Base-by-base conservation (phyloP, 2,329 filamentous ascomycete species). In the Zymoseptoria passerinii region DNA sequence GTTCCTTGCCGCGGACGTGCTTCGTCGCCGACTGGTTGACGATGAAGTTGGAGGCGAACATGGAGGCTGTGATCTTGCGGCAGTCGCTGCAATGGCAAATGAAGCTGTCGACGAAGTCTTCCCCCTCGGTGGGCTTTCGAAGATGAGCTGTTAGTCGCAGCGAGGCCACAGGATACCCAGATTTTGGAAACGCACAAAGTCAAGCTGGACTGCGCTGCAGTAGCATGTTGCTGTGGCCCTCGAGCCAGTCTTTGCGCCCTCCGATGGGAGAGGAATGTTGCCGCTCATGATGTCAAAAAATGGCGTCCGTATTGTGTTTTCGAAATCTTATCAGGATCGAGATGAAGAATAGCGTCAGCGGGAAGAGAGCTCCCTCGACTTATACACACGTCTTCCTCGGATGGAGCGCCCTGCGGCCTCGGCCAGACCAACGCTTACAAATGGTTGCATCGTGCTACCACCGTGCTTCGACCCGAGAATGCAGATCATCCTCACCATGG, bases 1-100 rank as follows among this genome's bases (percentile, higher is more conserved):
- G 78, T 0, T 81, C 78, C 3, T 72, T 70, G 8, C 83, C 83
- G 10, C 82, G 80, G 0, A 81, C 8, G 63, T 83, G 77, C 52
- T 68, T 75, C 0, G 84, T 63, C 58, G 78, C 58, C 0, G 67
- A 65, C 66, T 82, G 75, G 9, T 66, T 61, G 48, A 84, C 69
- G 58, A 75, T 75, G 66, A 86, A 83, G 71, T 83, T 84, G 55
- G 81, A 79, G 2, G 81, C 79, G 70, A 83, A 84, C 79, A 84
- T 83, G 5, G 82, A 83, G 0, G 82, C 81, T 0, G 81, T 85
- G 60, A 86, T 75, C 65, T 85, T 85, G 66, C 75, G 81, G 70
- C 81, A 84, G 70, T 86, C 82, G 20, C 71, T 68, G 68, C 83
- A 86, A 73, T 86, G 76, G 72, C 83, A 86, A 63, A 85, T 65